Percentiles rank a stretch among this genome's conserved stretches.
phyloP scores from a whole-genome alignment of 352 stramenopile species.

The Globisporangium rhizosaccharum region DNA sequence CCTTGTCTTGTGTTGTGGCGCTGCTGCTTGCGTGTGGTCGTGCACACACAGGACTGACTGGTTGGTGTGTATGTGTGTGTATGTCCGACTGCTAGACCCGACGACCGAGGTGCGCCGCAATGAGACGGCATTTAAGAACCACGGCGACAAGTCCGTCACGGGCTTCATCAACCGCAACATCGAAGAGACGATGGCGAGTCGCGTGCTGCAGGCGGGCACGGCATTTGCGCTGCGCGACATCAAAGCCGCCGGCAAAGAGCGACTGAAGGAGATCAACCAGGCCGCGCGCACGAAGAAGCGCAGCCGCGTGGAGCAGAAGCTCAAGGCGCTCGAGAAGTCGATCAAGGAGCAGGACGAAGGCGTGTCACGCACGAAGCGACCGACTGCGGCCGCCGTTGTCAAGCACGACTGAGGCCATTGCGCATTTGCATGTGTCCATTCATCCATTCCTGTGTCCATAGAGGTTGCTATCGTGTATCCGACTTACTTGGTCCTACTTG shows the following conservation, averaged over 20 bases:
- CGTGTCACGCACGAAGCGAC: conserved; percentile 33
- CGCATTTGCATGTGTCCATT: no score
- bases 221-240: conserved; percentile 57
- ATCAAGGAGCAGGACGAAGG: conserved; percentile 80
- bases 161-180: conserved; percentile 86
- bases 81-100: conserved; percentile 36
- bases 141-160: conserved; percentile 71
- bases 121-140: conserved; percentile 66
- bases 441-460: no score
- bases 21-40: not conserved
- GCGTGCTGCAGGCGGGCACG: conserved; percentile 68
- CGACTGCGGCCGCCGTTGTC: conserved; percentile 34
- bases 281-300: conserved; percentile 80
- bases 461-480: no score
- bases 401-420: conserved; percentile 10
- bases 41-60: not conserved
- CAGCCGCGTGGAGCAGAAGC: conserved; percentile 78
- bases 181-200: conserved; percentile 83
- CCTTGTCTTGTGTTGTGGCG: not conserved
- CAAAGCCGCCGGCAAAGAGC: conserved; percentile 69
- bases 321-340: conserved; percentile 63
- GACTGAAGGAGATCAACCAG: conserved; percentile 84
- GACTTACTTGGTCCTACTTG: not conserved
- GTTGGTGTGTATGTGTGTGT: not conserved
- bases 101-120: conserved; percentile 77